phyloP scores from a whole-genome alignment of 1,139 yeast genomes.

The Candida mesenterica region DNA sequence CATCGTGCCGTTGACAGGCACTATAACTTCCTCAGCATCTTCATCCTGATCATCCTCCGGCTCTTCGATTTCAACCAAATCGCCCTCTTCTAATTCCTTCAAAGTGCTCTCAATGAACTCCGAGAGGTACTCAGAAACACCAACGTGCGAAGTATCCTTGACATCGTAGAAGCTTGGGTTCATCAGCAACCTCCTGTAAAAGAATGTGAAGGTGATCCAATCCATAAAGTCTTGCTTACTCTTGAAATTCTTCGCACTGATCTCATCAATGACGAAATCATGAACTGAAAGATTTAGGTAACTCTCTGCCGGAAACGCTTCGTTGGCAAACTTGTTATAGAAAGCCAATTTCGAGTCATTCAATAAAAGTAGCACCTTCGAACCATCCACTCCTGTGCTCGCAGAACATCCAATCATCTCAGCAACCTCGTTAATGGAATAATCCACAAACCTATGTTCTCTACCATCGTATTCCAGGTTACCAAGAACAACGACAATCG shows the following conservation, averaged over 20 bases:
- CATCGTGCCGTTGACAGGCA: slow-evolving; percentile 67
- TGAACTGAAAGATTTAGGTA: slow-evolving; percentile 55
- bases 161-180: slow-evolving; percentile 92
- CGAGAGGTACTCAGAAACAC: slow-evolving; percentile 77
- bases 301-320: slow-evolving; percentile 85
- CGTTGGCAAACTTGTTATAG: slow-evolving; percentile 68
- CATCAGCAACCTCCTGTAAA: slow-evolving; percentile 72
- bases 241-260: slow-evolving; percentile 61
- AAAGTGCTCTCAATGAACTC: slow-evolving; percentile 78
- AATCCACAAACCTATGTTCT: slow-evolving; percentile 70
- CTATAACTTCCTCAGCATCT: slow-evolving; percentile 45
- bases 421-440: slow-evolving; percentile 60
- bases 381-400: slow-evolving; percentile 11
- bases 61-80: slow-evolving; percentile 59
- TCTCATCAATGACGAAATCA: slow-evolving; percentile 71
- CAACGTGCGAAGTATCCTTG: slow-evolving; percentile 58
- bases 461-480: slow-evolving; percentile 72
- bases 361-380: slow-evolving; percentile 56
- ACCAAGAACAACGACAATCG: slow-evolving; percentile 61
- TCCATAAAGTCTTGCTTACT: slow-evolving; percentile 85
- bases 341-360: slow-evolving; percentile 55
- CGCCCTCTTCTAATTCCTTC: slow-evolving; percentile 59
- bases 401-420: slow-evolving; percentile 74
- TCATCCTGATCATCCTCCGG: slow-evolving; percentile 27
- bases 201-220: slow-evolving; percentile 82